Conservation (phyloP, 495 filamentous ascomycete genomes). For the Cercophora samala region DNA sequence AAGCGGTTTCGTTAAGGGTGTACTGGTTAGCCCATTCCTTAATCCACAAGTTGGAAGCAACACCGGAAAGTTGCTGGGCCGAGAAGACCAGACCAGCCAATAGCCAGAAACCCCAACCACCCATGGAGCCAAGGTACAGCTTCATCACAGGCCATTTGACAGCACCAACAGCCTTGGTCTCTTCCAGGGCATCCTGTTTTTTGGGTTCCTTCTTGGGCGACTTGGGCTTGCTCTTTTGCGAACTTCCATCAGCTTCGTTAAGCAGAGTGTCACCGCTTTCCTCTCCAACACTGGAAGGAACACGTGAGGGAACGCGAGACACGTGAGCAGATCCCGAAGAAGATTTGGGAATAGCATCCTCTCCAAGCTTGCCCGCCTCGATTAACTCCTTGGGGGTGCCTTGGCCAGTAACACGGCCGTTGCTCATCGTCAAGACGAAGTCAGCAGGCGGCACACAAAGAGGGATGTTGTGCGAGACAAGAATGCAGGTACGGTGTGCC, state of each 20-base stretch:
- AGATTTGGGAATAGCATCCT: constrained; percentile 66
- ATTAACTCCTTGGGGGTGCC: constrained; percentile 75
- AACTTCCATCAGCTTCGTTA: constrained; percentile 39
- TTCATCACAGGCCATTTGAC: constrained; percentile 81
- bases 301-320: constrained; percentile 69
- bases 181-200: constrained; percentile 55
- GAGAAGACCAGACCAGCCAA: constrained; percentile 68
- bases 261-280: constrained; percentile 48
- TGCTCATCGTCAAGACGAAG: constrained; percentile 80
- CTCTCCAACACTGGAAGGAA: constrained; percentile 63
- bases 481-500: constrained; percentile 81
- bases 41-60: constrained; percentile 91
- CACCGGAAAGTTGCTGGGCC: constrained; percentile 74
- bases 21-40: constrained; percentile 74
- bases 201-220: constrained; percentile 45
- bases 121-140: constrained; percentile 86
- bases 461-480: constrained; percentile 94
- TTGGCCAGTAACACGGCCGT: constrained; percentile 75
- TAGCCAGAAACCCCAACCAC: constrained; percentile 91
- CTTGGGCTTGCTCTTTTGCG: constrained; percentile 33
- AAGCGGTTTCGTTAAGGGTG: constrained; percentile 31
- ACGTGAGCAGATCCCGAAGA: constrained; percentile 60
- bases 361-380: constrained; percentile 77
- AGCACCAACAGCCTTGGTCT: constrained; percentile 76
- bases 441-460: constrained; percentile 76